phyloP scores from a whole-genome alignment of 306 rosid genomes.

The Glycyrrhiza uralensis region DNA sequence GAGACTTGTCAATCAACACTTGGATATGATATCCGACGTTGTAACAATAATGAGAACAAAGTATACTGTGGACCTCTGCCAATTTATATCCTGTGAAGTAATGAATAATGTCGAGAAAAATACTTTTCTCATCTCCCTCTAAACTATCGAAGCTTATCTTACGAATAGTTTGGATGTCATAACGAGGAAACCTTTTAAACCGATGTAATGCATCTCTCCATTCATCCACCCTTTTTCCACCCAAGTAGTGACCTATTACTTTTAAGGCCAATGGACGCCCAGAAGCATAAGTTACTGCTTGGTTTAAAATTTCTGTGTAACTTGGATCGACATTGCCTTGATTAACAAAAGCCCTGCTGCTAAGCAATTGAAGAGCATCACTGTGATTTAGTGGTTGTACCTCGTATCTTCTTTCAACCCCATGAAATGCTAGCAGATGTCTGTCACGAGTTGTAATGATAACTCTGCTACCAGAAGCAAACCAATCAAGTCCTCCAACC shows the following conservation, averaged over 20 bases:
- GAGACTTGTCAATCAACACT: constrained; percentile 18
- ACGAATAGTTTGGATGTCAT: background rate
- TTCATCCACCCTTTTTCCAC: background rate
- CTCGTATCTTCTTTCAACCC: background rate
- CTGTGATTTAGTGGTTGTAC: background rate
- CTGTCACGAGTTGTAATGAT: constrained; percentile 25
- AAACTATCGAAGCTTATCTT: constrained; percentile 1
- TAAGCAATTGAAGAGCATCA: constrained; percentile 17
- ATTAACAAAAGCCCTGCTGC: constrained; percentile 30
- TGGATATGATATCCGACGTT: background rate
- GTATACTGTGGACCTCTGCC: background rate
- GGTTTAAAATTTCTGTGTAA: background rate
- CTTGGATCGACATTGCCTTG: background rate
- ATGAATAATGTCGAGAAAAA: constrained; percentile 23
- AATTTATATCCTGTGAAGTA: background rate
- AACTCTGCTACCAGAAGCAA: constrained; percentile 20
- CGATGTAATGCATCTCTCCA: constrained; percentile 7
- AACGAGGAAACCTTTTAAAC: background rate
- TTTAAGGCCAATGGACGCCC: constrained; percentile 30
- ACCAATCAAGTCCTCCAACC: constrained; percentile 5
- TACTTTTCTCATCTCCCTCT: background rate
- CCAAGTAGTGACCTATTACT: constrained; percentile 17
- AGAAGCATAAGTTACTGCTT: background rate
- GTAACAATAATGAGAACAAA: background rate
- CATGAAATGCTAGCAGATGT: constrained; percentile 3